Evolutionary conservation across 75 land plant species (phyloP), one percentile per base, ranked within the genome.

Genomic region (Selaginella moellendorffii): DNA sequence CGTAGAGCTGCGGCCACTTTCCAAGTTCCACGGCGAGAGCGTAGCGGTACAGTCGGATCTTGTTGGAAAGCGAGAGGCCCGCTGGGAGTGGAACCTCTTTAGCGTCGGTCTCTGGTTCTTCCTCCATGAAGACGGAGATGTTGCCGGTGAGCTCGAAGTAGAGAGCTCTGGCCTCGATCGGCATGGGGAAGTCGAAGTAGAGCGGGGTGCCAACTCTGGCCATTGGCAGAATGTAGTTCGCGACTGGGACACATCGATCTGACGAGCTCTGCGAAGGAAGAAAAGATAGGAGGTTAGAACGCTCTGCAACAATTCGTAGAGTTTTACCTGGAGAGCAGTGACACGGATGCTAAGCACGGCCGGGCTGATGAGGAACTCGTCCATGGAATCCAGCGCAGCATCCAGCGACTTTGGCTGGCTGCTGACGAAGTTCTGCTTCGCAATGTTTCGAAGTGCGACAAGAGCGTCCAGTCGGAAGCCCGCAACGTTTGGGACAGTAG

Each of bases 391-490:
- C n/a, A 75, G 25, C 21, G 72, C 65, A 24, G 61, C 29, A 5
- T 79, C 75, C 60, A 73, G 27, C 25, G 66, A 53, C 62, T 65
- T 56, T 18, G 28, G 26, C 54, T 72, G 76, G 29, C 63, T 61
- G 63, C 1, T 67, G 27, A 31, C n/a, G n/a, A 54, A 42, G 27
- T 56, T 69, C 12, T 54, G 59, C 46, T 69, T 74, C 19, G 67
- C 62, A 20, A 61, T 71, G 42, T 65, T 30, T 71, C 72, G 81
- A 51, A 93, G 79, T 51, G 85, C 90, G 69, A 59, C 72, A 53
- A 86, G 77, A 63, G 87, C 81, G 76, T 88, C 98, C 51, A 93
- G 19, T 17, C 98, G 83, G 64, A 88, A 93, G 26, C 98, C 98
- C 53, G 87, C 85, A 52, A 93, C 27, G 51, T 27, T 36, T 27